Conservation (phyloP, 164 flowering plant species). For the Platanus orientalis region DNA sequence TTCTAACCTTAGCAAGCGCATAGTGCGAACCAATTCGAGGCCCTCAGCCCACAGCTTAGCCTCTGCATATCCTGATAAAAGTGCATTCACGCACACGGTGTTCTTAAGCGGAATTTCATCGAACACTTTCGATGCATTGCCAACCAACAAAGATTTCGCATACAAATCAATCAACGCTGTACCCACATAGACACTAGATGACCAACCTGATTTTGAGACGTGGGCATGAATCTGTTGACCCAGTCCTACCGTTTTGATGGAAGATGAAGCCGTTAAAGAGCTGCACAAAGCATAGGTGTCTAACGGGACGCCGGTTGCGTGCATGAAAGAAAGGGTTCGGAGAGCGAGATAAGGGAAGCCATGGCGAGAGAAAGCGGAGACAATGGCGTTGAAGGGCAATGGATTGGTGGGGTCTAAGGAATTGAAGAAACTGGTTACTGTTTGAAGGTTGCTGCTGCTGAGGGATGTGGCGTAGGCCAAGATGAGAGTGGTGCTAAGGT, state of each 20-base stretch:
- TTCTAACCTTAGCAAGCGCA: constrained; percentile 35
- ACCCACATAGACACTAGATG: constrained; percentile 58
- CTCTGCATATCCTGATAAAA: constrained; percentile 56
- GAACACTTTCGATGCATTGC: constrained; percentile 45
- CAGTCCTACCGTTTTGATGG: constrained; percentile 16
- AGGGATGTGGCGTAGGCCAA: constrained; percentile 38
- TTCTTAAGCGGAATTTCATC: constrained; percentile 78
- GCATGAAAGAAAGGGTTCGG: constrained; percentile 52
- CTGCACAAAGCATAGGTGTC: constrained; percentile 59
- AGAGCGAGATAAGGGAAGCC: constrained; percentile 41
- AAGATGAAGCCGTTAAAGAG: constrained; percentile 40
- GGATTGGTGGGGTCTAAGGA: constrained; percentile 37
- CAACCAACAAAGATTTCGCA: constrained; percentile 28
- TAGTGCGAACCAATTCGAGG: constrained; percentile 32
- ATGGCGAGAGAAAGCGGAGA: constrained; percentile 43
- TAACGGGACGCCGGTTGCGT: constrained; percentile 28
- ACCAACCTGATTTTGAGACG: constrained; percentile 52
- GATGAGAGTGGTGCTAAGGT: constrained; percentile 37
- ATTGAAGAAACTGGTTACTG: constrained; percentile 33
- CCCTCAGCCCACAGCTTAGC: constrained; percentile 48
- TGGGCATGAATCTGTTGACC: constrained; percentile 49
- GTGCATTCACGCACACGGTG: constrained; percentile 64
- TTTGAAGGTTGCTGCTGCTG: constrained; percentile 14
- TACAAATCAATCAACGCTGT: constrained; percentile 57
- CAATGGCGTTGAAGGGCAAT: constrained; percentile 46